A percentile compares a stretch with the other conserved stretches of the same genome.
Evolutionary conservation across 176 grass and related monocot genomes (phyloP).

Genomic region (Saccharum spontaneum): DNA sequence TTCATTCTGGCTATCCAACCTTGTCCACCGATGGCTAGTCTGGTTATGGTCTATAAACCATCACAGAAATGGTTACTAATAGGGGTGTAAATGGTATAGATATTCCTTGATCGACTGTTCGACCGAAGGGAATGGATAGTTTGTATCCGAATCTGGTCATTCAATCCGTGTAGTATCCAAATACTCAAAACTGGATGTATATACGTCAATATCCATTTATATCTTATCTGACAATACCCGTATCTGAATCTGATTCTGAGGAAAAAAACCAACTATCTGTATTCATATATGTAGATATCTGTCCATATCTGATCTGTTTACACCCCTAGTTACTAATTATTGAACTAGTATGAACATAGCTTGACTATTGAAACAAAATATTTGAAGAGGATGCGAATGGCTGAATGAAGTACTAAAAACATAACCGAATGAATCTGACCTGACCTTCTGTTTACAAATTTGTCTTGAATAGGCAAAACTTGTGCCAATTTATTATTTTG

Average conservation of each 20-base stretch:
- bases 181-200: background rate
- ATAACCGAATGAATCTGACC: background rate
- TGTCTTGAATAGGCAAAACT: background rate
- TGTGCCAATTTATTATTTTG: background rate
- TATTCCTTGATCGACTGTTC: background rate
- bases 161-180: background rate
- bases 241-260: background rate
- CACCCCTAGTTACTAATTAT: background rate
- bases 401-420: background rate
- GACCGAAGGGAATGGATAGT: background rate
- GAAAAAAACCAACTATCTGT: background rate
- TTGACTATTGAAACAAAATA: background rate
- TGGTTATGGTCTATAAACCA: background rate
- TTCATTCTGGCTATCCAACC: background rate
- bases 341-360: background rate
- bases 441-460: background rate
- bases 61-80: background rate
- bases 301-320: background rate
- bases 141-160: background rate
- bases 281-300: background rate
- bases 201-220: background rate
- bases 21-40: background rate
- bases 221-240: background rate
- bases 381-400: background rate
- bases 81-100: background rate